These are phyloP conservation scores for Plasmopara halstedii DNA, from an alignment of 352 stramenopile genomes.

Conservation along the genomic window DNA sequence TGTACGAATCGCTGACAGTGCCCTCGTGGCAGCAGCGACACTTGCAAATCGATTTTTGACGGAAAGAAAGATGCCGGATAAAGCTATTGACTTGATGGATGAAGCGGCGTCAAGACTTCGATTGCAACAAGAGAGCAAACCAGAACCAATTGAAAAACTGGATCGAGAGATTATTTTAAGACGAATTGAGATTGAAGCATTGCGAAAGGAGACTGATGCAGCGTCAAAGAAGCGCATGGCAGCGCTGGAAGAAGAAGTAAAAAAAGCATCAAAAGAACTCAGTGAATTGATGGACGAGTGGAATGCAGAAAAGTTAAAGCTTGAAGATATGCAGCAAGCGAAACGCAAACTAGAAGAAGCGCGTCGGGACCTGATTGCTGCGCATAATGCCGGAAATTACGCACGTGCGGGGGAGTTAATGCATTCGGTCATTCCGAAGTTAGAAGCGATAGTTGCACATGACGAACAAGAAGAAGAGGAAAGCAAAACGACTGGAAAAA, in stretches of 20 bases:
- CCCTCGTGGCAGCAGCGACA: slow-evolving; percentile 90
- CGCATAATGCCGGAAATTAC: slow-evolving; percentile 74
- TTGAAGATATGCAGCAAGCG: slow-evolving; percentile 66
- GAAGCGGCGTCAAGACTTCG: slow-evolving; percentile 82
- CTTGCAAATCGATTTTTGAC: slow-evolving; percentile 89
- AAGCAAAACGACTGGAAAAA: slow-evolving; percentile 21
- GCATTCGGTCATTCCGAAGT: slow-evolving; percentile 72
- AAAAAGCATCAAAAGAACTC: slow-evolving; percentile 50
- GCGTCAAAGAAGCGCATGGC: slow-evolving; percentile 62
- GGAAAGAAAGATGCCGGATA: slow-evolving; percentile 94
- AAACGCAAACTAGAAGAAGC: slow-evolving; percentile 78
- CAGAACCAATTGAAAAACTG: slow-evolving; percentile 75
- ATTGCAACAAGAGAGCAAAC: slow-evolving; percentile 82
- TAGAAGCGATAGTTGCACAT: slow-evolving; percentile 62
- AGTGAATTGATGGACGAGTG: slow-evolving; percentile 61
- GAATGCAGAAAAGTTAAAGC: slow-evolving; percentile 61
- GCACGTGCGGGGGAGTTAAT: slow-evolving; percentile 69
- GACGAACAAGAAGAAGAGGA: slow-evolving; percentile 45
- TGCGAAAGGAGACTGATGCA: slow-evolving; percentile 69
- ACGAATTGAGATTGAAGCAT: slow-evolving; percentile 77
- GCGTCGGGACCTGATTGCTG: slow-evolving; percentile 54
- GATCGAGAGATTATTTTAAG: slow-evolving; percentile 70
- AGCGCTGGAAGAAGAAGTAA: slow-evolving; percentile 58
- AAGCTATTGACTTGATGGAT: slow-evolving; percentile 95
- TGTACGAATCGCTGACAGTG: slow-evolving; percentile 92